Evolutionary conservation across 768 basidiomycete genomes (phyloP).

Genomic region (Hericium alpestre): DNA sequence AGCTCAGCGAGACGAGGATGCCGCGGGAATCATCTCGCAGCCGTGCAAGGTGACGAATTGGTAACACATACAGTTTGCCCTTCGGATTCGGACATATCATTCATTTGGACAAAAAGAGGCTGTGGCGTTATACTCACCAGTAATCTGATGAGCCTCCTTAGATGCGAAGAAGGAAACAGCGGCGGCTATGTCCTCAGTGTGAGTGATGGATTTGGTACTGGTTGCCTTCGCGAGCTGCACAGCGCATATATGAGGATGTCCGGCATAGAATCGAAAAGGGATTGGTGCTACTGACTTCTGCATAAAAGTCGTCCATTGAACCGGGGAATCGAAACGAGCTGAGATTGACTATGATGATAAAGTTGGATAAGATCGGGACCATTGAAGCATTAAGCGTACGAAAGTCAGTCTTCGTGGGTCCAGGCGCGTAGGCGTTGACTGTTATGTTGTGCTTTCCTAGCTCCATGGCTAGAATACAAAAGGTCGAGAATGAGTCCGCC

Average conservation of each 20-base stretch:
- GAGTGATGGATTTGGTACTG: background rate
- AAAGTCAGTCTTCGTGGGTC: background rate
- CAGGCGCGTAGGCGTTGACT: slow-evolving; percentile 12
- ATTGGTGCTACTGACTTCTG: background rate
- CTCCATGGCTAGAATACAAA: slow-evolving; percentile 10
- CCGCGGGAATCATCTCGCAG: background rate
- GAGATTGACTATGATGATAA: background rate
- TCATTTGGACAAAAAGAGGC: background rate
- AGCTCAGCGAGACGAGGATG: background rate
- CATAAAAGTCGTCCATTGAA: background rate
- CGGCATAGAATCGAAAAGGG: background rate
- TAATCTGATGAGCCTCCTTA: background rate
- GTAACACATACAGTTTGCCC: background rate
- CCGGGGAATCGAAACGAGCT: background rate
- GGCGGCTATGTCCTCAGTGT: background rate
- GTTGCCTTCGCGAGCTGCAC: background rate
- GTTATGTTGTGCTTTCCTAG: slow-evolving; percentile 13
- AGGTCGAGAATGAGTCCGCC: background rate
- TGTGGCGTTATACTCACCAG: background rate
- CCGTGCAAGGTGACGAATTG: background rate
- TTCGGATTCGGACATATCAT: background rate
- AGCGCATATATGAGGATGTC: background rate
- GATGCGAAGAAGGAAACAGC: background rate
- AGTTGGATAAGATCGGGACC: background rate
- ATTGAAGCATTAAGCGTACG: background rate